Evolutionary conservation across 2,329 filamentous ascomycete genomes (phyloP).

Genomic region (Diaporthe helianthi): DNA sequence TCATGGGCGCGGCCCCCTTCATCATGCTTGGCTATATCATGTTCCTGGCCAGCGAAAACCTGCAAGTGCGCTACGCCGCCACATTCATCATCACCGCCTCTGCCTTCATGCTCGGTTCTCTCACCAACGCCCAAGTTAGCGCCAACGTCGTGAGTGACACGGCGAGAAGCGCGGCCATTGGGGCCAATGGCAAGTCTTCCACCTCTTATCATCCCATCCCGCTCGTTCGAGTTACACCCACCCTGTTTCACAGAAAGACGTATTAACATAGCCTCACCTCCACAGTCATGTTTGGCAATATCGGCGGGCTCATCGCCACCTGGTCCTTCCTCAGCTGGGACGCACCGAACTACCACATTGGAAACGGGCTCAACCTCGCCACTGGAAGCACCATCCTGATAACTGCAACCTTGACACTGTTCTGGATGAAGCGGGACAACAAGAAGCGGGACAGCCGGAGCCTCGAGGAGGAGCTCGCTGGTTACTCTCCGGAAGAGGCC

Average conservation of each 20-base stretch:
- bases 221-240: neutral
- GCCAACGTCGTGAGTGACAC: constrained; percentile 77
- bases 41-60: constrained; percentile 65
- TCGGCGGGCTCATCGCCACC: constrained; percentile 72
- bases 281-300: constrained; percentile 72
- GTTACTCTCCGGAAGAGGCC: constrained; percentile 58
- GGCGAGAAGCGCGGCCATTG: constrained; percentile 70
- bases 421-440: constrained; percentile 70
- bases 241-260: too few relatives aligned
- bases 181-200: constrained; percentile 51
- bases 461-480: constrained; percentile 58
- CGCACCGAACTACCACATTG: constrained; percentile 71
- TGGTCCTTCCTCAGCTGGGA: constrained; percentile 72
- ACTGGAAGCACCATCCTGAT: constrained; percentile 61
- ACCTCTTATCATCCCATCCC: too few relatives aligned
- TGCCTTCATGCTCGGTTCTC: constrained; percentile 67
- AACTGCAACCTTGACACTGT: constrained; percentile 52
- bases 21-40: constrained; percentile 75
- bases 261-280: neutral
- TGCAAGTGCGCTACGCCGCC: constrained; percentile 69
- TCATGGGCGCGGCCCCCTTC: constrained; percentile 65
- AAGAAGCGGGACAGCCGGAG: constrained; percentile 55
- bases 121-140: constrained; percentile 71
- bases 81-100: constrained; percentile 73
- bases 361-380: constrained; percentile 73